phyloP scores from a whole-genome alignment of 2,329 filamentous ascomycete species.

The Dryadomyces quercus-mongolicae region DNA sequence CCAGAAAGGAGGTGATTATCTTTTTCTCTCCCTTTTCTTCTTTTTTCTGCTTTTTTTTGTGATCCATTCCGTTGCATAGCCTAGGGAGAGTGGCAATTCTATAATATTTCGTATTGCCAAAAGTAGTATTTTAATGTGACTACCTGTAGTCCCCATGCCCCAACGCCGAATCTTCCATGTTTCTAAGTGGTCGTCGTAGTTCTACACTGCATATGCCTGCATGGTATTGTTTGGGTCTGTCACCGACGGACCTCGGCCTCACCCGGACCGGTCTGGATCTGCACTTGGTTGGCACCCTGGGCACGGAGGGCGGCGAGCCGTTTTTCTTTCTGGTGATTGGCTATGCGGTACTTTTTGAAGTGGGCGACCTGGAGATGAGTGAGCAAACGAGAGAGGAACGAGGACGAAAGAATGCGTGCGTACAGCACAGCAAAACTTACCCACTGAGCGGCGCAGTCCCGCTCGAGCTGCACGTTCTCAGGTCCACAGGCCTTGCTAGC shows the following conservation, averaged over 20 bases:
- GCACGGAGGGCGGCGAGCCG: conserved; percentile 63
- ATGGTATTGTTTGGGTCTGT: background rate
- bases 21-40: background rate
- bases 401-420: background rate
- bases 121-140: background rate
- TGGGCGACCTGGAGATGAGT: conserved; percentile 61
- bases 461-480: conserved; percentile 53
- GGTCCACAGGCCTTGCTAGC: conserved; percentile 26
- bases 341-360: conserved; percentile 92
- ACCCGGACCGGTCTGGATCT: conserved; percentile 13
- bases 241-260: background rate
- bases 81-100: background rate
- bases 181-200: background rate
- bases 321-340: conserved; percentile 76
- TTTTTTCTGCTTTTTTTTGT: background rate
- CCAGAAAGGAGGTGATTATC: background rate
- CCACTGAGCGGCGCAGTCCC: conserved; percentile 82
- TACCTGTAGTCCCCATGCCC: background rate
- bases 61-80: background rate
- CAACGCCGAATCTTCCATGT: no score
- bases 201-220: background rate
- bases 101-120: background rate
- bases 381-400: background rate
- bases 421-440: conserved; percentile 38
- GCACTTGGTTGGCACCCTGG: conserved; percentile 56